Evolutionary conservation across 495 filamentous ascomycete genomes (phyloP), one percentile per base, ranked within the genome.

Genomic region (Neurospora pannonica): DNA sequence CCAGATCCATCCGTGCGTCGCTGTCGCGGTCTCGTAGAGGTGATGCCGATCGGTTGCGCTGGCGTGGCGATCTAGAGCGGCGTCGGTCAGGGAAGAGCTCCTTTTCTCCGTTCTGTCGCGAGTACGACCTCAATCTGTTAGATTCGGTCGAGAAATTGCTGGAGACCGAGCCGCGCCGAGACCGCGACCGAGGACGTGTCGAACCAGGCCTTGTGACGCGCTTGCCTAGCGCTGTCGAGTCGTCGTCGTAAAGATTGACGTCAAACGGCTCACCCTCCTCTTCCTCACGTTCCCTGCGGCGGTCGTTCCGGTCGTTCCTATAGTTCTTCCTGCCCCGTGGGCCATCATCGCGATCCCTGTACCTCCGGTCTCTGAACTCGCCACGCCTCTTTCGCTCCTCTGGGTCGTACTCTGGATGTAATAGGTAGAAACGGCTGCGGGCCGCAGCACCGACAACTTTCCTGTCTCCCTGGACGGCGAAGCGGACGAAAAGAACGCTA

Each of bases 371-470:
- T 31, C 40, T 48, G 28, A 76, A 79, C 48, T 89, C 85, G 62
- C 79, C 79, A 69, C 81, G 81, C 54, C 85, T 86, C 74, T 90
- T 84, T 60, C 89, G 87, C 81, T 97, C 93, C 54, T 91, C 88
- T 3, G 93, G 94, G 78, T 97, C 94, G 78, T 94, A 90, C 75
- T 97, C 91, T 0, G 94, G 94, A 77, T 99, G 91, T 78, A 96
- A 87, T 10, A 97, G 88, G 79, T 98, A 99, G 82, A 94, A 98
- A 19, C 94, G 86, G 81, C 96, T 98, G 39, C 91, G 86, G 71
- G 93, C 89, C 17, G 92, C 86, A 0, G 96, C 94, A 43, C 92
- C 90, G 19, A 87, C 83, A 71, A 88, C 87, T 83, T 99, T 99
- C 76, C 86, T 90, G 80, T 99, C 96, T 7, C 87, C 84, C n/a